phyloP scores from a whole-genome alignment of 306 rosid species.

The Biancaea sappan region DNA sequence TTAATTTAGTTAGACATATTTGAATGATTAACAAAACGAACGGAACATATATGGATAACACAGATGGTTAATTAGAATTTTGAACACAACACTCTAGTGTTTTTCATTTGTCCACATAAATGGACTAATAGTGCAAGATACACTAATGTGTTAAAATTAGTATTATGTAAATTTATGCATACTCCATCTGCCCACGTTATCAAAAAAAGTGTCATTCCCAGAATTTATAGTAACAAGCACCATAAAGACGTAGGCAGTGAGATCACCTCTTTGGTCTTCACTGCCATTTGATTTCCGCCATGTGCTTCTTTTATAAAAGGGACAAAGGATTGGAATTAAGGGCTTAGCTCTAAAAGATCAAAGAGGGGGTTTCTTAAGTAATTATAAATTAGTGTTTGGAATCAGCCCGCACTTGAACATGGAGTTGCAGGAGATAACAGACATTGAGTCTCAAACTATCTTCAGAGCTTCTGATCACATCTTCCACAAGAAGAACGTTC shows the following conservation, averaged over 20 bases:
- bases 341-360: neutral
- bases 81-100: neutral
- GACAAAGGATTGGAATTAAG: neutral
- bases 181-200: neutral
- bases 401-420: neutral
- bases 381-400: neutral
- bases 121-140: neutral
- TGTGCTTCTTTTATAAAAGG: neutral
- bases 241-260: neutral
- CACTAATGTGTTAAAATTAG: neutral
- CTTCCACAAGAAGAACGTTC: conserved; percentile 37
- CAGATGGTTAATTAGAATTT: too few species aligned
- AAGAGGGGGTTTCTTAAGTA: neutral
- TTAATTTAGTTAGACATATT: too few species aligned
- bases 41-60: too few species aligned
- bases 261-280: neutral
- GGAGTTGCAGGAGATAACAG: conserved; percentile 45
- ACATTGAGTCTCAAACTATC: conserved; percentile 50
- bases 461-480: conserved; percentile 22
- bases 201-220: too few species aligned
- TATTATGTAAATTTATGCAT: neutral
- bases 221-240: neutral
- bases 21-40: neutral
- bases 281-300: neutral
- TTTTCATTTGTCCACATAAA: neutral